Conservation (phyloP, 2,329 filamentous ascomycete species). For the Penicillium paneum region DNA sequence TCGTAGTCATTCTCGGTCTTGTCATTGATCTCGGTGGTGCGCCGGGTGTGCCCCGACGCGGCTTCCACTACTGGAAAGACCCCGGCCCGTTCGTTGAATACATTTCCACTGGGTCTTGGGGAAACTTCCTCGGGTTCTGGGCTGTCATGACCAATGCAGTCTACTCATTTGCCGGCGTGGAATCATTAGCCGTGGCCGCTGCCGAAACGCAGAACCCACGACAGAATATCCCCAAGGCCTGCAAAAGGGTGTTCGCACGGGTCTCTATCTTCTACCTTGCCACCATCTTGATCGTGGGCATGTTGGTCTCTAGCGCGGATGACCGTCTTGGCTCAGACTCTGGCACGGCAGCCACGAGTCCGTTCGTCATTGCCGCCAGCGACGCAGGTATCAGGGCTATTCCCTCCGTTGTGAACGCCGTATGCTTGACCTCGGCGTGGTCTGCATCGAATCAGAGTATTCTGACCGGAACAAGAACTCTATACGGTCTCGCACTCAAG, state of each 20-base stretch:
- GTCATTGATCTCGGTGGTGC: constrained; percentile 63
- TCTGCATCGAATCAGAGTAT: constrained; percentile 68
- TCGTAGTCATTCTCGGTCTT: constrained; percentile 47
- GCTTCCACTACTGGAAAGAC: constrained; percentile 67
- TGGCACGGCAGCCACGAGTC: constrained; percentile 40
- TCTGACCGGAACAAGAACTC: constrained; percentile 51
- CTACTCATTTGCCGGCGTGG: constrained; percentile 40
- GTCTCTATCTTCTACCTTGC: constrained; percentile 58
- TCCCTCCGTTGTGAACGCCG: constrained; percentile 70
- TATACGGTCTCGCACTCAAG: constrained; percentile 50
- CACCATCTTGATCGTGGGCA: constrained; percentile 56
- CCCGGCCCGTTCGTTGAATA: constrained; percentile 67
- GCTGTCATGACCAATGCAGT: constrained; percentile 44
- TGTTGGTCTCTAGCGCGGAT: constrained; percentile 58
- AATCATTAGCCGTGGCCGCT: constrained; percentile 55
- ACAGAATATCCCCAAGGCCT: constrained; percentile 53
- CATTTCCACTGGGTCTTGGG: constrained; percentile 56
- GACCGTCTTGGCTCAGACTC: constrained; percentile 18
- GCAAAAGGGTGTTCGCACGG: constrained; percentile 54
- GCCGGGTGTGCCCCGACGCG: constrained; percentile 56
- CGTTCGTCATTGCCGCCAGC: constrained; percentile 69
- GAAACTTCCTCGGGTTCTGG: constrained; percentile 62
- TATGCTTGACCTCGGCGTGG: constrained; percentile 70
- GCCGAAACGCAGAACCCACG: constrained; percentile 55
- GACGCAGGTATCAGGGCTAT: constrained; percentile 65